These are phyloP conservation scores for Sarocladiaceae sp. DNA, from an alignment of 2,329 filamentous ascomycete genomes.

Conservation along the genomic window DNA sequence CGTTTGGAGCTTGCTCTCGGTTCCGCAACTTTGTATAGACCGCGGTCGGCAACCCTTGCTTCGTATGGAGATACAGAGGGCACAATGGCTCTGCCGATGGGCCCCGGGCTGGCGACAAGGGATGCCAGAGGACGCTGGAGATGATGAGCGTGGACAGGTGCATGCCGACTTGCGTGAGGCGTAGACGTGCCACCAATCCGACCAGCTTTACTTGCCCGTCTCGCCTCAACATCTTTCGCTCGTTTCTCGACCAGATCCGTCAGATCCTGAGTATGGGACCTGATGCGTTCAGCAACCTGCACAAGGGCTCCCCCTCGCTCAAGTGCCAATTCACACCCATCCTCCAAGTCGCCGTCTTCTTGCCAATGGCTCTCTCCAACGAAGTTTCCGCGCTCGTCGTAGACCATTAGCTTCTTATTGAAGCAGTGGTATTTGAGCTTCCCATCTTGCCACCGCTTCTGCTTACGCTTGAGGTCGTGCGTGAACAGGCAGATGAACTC, in stretches of 20 bases:
- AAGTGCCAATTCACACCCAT: slow-evolving; percentile 76
- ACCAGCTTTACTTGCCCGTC: slow-evolving; percentile 22
- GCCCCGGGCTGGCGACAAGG: slow-evolving; percentile 23
- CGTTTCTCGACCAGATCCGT: slow-evolving; percentile 68
- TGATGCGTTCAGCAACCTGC: slow-evolving; percentile 72
- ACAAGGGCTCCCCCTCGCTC: slow-evolving; percentile 72
- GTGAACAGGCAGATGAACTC: slow-evolving; percentile 86
- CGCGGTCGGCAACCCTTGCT: slow-evolving; percentile 17
- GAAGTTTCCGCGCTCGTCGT: slow-evolving; percentile 72
- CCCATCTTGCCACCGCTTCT: slow-evolving; percentile 92
- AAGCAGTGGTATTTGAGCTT: slow-evolving; percentile 82
- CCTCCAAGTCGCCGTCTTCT: slow-evolving; percentile 54
- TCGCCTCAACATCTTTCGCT: slow-evolving; percentile 47
- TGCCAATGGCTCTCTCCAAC: slow-evolving; percentile 83
- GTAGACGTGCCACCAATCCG: slow-evolving; percentile 1
- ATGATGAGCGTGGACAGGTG: background rate
- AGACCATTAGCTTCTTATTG: slow-evolving; percentile 87
- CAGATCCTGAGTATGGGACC: slow-evolving; percentile 69
- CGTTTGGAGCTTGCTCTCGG: slow-evolving; percentile 12
- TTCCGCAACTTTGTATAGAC: background rate
- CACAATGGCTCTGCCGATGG: slow-evolving; percentile 26
- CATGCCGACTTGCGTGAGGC: background rate
- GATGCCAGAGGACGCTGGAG: slow-evolving; percentile 37
- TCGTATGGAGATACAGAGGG: slow-evolving; percentile 28
- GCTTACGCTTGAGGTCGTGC: slow-evolving; percentile 75